Evolutionary conservation across 2,329 filamentous ascomycete genomes (phyloP).

Genomic region (Xylaria sp.): DNA sequence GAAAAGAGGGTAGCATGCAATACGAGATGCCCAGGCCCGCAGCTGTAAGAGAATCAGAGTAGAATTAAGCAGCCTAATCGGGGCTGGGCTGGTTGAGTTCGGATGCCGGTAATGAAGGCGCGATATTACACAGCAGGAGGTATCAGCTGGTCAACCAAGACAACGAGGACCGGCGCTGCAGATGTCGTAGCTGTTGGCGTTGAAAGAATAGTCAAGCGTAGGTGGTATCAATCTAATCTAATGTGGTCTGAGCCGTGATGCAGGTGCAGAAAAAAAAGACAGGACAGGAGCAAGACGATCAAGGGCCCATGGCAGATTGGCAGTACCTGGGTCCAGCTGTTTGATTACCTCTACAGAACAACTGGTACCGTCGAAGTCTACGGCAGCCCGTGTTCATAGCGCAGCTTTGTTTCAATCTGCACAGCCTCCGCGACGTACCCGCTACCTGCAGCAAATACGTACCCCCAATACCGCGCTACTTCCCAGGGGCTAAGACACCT

Average conservation of each 20-base stretch:
- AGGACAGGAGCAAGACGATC: background rate
- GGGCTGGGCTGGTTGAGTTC: conserved; percentile 17
- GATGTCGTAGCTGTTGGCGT: background rate
- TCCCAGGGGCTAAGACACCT: conserved; percentile 12
- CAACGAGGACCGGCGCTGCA: conserved; percentile 1
- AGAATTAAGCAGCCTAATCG: conserved; percentile 29
- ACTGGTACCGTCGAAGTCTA: background rate
- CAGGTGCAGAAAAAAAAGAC: conserved; percentile 21
- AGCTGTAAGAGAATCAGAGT: conserved; percentile 30
- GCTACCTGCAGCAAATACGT: background rate
- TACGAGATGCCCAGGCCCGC: conserved; percentile 33
- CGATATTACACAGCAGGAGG: conserved; percentile 17
- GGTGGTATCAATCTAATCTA: background rate
- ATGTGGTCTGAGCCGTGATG: conserved; percentile 20
- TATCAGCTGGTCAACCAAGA: background rate
- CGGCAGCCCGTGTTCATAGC: background rate
- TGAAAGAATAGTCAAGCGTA: background rate
- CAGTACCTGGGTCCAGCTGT: conserved; percentile 1
- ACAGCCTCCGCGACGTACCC: conserved; percentile 24
- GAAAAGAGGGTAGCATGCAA: conserved; percentile 31
- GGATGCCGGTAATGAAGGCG: conserved; percentile 8
- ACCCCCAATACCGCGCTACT: background rate
- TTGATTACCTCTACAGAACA: background rate
- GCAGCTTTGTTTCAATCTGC: conserved; percentile 21
- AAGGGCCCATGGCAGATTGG: conserved; percentile 1